Conservation (phyloP, 164 flowering plant species). For the Saururus chinensis region DNA sequence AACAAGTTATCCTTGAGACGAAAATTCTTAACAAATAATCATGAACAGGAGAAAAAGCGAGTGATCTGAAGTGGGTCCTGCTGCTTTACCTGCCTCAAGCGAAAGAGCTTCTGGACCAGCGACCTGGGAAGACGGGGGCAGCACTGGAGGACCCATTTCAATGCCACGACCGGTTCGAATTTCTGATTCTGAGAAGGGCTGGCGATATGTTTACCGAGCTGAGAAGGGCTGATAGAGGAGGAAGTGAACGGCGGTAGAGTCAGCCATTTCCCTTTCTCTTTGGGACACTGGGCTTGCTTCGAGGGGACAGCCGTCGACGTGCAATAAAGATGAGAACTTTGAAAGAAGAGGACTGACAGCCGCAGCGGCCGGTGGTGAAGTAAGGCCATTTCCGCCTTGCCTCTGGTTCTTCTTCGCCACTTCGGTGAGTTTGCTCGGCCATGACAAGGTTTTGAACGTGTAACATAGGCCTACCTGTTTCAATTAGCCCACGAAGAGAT, state of each 20-base stretch:
- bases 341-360: background rate
- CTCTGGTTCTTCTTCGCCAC: too few relatives aligned
- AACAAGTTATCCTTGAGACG: too few relatives aligned
- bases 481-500: too few relatives aligned
- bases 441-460: too few relatives aligned
- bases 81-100: constrained; percentile 66
- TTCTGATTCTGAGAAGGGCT: constrained; percentile 1
- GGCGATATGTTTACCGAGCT: constrained; percentile 30
- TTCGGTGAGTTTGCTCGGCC: too few relatives aligned
- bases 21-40: background rate
- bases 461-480: too few relatives aligned
- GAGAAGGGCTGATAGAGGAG: constrained; percentile 21
- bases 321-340: constrained; percentile 1
- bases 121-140: constrained; percentile 75
- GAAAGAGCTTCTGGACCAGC: constrained; percentile 89
- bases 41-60: background rate
- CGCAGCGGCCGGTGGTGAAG: background rate
- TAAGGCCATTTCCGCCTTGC: background rate
- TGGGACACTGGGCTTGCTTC: background rate
- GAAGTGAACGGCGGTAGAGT: constrained; percentile 49
- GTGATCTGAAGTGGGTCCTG: background rate
- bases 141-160: constrained; percentile 78
- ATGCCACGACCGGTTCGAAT: constrained; percentile 36
- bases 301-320: constrained; percentile 1
- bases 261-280: constrained; percentile 40